Evolutionary conservation across 2,329 filamentous ascomycete species (phyloP).

Genomic region (Diplodia seriata): DNA sequence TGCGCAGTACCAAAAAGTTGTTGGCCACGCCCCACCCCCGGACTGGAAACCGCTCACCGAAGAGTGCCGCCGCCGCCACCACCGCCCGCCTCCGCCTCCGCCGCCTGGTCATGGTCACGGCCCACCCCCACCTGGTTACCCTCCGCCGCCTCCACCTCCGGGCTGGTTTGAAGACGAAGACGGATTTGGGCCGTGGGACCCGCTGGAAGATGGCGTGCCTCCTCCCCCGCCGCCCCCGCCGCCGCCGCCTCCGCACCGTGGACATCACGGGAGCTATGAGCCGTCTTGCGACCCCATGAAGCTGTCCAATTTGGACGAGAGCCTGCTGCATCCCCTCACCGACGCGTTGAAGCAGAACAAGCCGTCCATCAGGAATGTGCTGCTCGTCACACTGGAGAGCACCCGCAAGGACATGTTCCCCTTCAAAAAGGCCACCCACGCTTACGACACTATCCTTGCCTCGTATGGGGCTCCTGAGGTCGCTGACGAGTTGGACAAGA

Average conservation of each 20-base stretch:
- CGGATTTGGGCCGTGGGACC: background rate
- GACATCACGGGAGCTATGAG: slow-evolving; percentile 39
- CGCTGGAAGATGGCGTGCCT: background rate
- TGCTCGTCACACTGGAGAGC: slow-evolving; percentile 51
- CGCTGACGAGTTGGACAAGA: slow-evolving; percentile 37
- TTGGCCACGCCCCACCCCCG: background rate
- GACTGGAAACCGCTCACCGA: slow-evolving; percentile 32
- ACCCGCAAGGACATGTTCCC: slow-evolving; percentile 52
- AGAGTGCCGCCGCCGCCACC: slow-evolving; percentile 15
- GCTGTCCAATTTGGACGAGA: slow-evolving; percentile 47
- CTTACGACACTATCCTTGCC: slow-evolving; percentile 43
- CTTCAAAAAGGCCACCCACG: slow-evolving; percentile 44
- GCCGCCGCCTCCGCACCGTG: background rate
- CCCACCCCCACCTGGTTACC: background rate
- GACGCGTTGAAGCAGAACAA: slow-evolving; percentile 42
- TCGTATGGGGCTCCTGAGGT: slow-evolving; percentile 40
- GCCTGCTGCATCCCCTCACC: slow-evolving; percentile 43
- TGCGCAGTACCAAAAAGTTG: background rate
- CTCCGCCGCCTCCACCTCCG: background rate
- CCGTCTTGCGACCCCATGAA: slow-evolving; percentile 47
- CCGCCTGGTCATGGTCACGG: slow-evolving; percentile 9
- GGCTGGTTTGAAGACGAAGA: slow-evolving; percentile 3
- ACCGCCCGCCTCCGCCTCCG: slow-evolving; percentile 1
- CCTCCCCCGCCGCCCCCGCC: slow-evolving; percentile 2
- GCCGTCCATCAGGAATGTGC: slow-evolving; percentile 48